Evolutionary conservation across 306 rosid genomes (phyloP), one percentile per base, ranked within the genome.

Genomic region (Ceratonia siliqua): DNA sequence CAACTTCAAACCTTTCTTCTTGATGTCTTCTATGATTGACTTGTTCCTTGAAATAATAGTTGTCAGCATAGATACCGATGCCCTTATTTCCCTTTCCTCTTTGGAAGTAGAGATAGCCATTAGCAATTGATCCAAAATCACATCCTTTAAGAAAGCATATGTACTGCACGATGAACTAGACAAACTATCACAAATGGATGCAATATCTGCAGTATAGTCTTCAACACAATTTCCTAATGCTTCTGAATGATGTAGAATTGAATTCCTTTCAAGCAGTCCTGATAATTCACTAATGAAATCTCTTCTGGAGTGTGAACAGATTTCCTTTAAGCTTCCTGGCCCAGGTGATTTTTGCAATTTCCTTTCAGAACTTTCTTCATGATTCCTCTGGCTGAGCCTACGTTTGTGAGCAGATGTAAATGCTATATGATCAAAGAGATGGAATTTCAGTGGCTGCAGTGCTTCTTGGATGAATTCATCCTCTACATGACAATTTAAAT

Each of bases 1-100:
- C 76, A 91, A 62, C 83, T 75, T 84, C 41, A 89, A 80, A 74
- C 94, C 94, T 81, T 91, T 91, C 76, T 83, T 91, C 85, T 91
- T 91, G 63, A 91, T 84, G 73, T 88, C 92, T 66, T 83, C 89
- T 20, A 91, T 72, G 24, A 84, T 79, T 65, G 93, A 91, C 53
- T 81, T 85, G 86, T 91, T 85, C 80, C 78, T 79, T 68, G 89
- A 86, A 84, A 87, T 72, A 53, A 91, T 91, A 59, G 89, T 78
- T 39, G 92, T 79, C 20, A 91, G 80, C 68, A 78, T 81, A 50
- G 90, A 80, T 56, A 91, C 92, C 0, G 94, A 87, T n/a, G 87
- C 86, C 81, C 90, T 83, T 70, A 88, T 73, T 63, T 88, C 83
- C 76, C 80, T 87, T 73, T 85, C 92, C 67, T 91, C 94, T 81